phyloP scores from a whole-genome alignment of 306 rosid species.

The Fragaria ananassa region DNA sequence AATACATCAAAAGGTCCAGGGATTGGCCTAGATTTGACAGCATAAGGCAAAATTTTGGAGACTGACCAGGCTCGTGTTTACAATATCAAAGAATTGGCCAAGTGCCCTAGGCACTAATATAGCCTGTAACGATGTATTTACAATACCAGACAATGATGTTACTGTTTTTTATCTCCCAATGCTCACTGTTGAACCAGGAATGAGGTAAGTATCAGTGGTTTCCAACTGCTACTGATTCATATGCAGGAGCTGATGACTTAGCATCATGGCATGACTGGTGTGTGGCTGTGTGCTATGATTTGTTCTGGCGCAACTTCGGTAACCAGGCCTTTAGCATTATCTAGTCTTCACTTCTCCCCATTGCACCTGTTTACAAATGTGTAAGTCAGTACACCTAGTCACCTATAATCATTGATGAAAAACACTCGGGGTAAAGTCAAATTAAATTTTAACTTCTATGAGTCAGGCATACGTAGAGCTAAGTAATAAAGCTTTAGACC shows the following conservation, averaged over 20 bases:
- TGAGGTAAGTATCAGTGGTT: not conserved
- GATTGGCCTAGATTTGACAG: not conserved
- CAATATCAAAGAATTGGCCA: not conserved
- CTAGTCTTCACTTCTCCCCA: not conserved
- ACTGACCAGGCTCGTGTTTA: not conserved
- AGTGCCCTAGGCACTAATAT: not conserved
- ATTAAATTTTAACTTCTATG: not conserved
- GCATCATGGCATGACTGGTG: not conserved
- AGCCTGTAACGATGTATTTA: not conserved
- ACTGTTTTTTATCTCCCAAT: not conserved
- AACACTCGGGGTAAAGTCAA: not conserved
- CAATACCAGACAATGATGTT: not conserved
- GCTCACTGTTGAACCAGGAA: not conserved
- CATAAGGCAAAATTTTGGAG: not conserved
- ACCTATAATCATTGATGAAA: not conserved
- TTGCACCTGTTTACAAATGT: not conserved
- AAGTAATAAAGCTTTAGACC: not conserved
- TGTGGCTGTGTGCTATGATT: not conserved
- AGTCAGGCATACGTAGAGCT: not conserved
- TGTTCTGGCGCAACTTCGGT: not conserved
- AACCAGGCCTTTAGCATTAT: not conserved
- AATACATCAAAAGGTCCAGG: not conserved
- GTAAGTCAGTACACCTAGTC: not conserved
- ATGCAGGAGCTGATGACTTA: not conserved
- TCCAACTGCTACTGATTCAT: conserved; percentile 4